These are phyloP conservation scores for Magnaporthiopsis poae DNA, from an alignment of 2,329 filamentous ascomycete genomes.

Conservation along the genomic window DNA sequence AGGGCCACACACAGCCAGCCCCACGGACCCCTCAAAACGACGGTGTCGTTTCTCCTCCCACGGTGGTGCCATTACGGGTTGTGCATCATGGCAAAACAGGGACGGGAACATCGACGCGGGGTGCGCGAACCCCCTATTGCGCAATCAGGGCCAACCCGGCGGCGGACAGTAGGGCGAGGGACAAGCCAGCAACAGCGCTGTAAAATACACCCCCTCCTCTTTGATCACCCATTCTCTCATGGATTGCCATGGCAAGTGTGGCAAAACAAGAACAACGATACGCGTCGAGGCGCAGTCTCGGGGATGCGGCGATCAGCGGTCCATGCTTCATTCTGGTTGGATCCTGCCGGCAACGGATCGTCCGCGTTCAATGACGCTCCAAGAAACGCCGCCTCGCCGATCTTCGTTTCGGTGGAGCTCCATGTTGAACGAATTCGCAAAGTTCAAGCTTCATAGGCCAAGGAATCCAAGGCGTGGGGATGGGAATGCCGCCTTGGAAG, in stretches of 20 bases:
- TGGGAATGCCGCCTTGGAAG: not conserved
- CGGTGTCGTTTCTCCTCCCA: too few species aligned
- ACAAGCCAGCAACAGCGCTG: not conserved
- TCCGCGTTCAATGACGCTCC: conserved; percentile 6
- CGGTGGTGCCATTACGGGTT: too few species aligned
- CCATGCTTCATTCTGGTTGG: not conserved
- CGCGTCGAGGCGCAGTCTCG: not conserved
- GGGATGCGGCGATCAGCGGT: not conserved
- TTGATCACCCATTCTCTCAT: not conserved
- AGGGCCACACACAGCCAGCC: too few species aligned
- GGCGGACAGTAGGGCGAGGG: not conserved
- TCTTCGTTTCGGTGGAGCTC: not conserved
- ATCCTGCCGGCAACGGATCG: not conserved
- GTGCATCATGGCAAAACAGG: too few species aligned
- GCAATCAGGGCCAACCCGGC: too few species aligned
- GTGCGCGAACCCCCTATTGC: too few species aligned
- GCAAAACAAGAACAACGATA: not conserved
- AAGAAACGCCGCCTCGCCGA: not conserved
- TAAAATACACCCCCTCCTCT: too few species aligned
- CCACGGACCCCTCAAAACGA: too few species aligned
- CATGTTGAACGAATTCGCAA: not conserved
- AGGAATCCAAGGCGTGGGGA: not conserved
- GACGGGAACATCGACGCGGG: too few species aligned
- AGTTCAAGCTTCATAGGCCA: too few species aligned
- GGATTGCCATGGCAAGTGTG: too few species aligned